Percentiles rank a stretch among this genome's conserved stretches.
phyloP scores from a whole-genome alignment of 352 stramenopile genomes.

The Globisporangium lucens region DNA sequence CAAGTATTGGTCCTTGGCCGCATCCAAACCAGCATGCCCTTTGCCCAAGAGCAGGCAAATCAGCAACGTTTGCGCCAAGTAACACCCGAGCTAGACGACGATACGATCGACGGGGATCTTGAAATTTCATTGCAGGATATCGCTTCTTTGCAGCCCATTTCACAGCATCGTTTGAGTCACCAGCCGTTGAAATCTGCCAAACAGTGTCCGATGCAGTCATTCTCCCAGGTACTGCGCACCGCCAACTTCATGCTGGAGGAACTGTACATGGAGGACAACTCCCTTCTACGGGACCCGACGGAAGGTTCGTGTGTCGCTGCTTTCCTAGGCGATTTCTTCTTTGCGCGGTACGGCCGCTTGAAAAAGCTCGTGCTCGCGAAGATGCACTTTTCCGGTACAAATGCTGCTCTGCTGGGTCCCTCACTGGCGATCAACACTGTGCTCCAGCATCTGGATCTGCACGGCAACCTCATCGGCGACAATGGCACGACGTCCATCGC shows the following conservation, averaged over 20 bases:
- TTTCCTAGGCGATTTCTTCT: conserved; percentile 72
- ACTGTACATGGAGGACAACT: conserved; percentile 56
- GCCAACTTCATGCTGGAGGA: conserved; percentile 64
- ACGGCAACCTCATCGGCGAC: conserved; percentile 55
- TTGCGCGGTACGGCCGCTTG: conserved; percentile 62
- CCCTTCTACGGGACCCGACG: conserved; percentile 22
- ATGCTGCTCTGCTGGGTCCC: conserved; percentile 30
- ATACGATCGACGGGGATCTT: not conserved
- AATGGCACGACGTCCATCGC: conserved; percentile 36
- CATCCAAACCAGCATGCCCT: conserved; percentile 15
- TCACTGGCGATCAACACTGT: conserved; percentile 61
- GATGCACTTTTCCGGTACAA: conserved; percentile 44
- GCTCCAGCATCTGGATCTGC: conserved; percentile 48
- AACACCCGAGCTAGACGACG: conserved; percentile 16
- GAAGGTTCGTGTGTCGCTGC: conserved; percentile 35
- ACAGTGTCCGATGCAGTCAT: conserved; percentile 27
- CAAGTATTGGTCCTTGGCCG: conserved; percentile 38
- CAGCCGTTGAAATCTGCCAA: not conserved
- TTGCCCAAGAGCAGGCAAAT: not conserved
- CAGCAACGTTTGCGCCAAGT: not conserved
- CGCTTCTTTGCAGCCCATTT: not conserved
- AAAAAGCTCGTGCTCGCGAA: conserved; percentile 36
- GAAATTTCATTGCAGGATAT: not conserved
- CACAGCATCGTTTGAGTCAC: not conserved
- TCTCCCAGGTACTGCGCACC: conserved; percentile 39